Evolutionary conservation across 2,329 filamentous ascomycete genomes (phyloP).

Genomic region (Mycocentrospora acerina): DNA sequence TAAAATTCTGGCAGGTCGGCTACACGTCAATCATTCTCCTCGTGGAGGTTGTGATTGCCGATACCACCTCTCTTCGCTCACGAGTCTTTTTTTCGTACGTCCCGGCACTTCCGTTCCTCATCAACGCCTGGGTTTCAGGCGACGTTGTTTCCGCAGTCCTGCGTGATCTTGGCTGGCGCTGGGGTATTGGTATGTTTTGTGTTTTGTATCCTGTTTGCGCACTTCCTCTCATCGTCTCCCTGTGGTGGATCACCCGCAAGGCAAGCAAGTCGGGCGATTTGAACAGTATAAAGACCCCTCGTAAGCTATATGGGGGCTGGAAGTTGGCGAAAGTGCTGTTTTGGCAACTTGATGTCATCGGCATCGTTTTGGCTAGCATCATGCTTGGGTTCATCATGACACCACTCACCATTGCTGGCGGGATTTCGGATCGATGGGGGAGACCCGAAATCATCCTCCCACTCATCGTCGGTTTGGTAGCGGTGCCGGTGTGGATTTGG

Average conservation of each 20-base stretch:
- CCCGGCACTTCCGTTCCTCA: slow-evolving; percentile 21
- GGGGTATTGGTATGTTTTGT: slow-evolving; percentile 63
- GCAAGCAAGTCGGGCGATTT: slow-evolving; percentile 54
- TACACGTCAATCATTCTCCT: slow-evolving; percentile 64
- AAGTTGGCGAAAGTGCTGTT: slow-evolving; percentile 50
- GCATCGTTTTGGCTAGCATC: slow-evolving; percentile 50
- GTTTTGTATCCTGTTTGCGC: slow-evolving; percentile 60
- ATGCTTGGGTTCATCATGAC: slow-evolving; percentile 53
- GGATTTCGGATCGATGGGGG: slow-evolving; percentile 51
- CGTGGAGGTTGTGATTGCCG: slow-evolving; percentile 65
- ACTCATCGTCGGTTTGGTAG: slow-evolving; percentile 53
- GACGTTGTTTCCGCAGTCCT: slow-evolving; percentile 57
- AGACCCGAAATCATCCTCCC: slow-evolving; percentile 55
- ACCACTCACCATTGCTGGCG: slow-evolving; percentile 57
- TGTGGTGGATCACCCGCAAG: slow-evolving; percentile 54
- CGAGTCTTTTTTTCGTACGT: slow-evolving; percentile 67
- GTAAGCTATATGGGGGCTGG: slow-evolving; percentile 44
- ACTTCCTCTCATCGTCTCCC: slow-evolving; percentile 56
- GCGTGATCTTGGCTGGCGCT: slow-evolving; percentile 56
- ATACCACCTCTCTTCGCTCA: slow-evolving; percentile 63
- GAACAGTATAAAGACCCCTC: slow-evolving; percentile 47
- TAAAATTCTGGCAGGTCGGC: slow-evolving; percentile 38
- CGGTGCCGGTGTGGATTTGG: slow-evolving; percentile 52
- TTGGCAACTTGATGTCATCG: slow-evolving; percentile 57
- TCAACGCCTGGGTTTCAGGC: slow-evolving; percentile 66